Percentiles rank a stretch among this genome's conserved stretches.
Conservation (phyloP, 192 early-diverging fungal species). For the Mortierella antarctica region DNA sequence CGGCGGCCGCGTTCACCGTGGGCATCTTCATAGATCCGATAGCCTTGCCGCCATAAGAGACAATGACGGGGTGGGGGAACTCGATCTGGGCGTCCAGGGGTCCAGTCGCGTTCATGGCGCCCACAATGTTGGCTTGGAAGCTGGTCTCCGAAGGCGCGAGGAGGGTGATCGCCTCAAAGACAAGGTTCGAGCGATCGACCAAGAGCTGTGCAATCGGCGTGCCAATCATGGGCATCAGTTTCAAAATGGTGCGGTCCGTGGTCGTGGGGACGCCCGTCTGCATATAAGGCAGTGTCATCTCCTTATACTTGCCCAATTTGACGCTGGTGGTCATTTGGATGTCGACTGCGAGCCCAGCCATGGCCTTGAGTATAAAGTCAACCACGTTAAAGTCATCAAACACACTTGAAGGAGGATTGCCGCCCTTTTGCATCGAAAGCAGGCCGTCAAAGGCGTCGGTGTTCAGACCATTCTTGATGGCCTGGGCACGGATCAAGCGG, state of each 20-base stretch:
- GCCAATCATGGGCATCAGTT: constrained; percentile 59
- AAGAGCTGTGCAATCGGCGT: constrained; percentile 61
- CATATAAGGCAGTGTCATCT: constrained; percentile 34
- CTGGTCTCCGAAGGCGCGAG: constrained; percentile 45
- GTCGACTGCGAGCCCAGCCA: constrained; percentile 53
- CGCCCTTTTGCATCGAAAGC: constrained; percentile 33
- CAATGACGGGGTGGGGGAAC: constrained; percentile 55
- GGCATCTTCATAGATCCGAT: constrained; percentile 57
- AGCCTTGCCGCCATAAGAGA: constrained; percentile 50
- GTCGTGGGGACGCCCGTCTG: constrained; percentile 54
- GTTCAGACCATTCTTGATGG: constrained; percentile 44
- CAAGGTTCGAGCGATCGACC: constrained; percentile 40
- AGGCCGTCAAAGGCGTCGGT: constrained; percentile 54
- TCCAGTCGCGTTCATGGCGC: constrained; percentile 7
- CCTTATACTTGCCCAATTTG: constrained; percentile 57
- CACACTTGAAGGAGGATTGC: constrained; percentile 25
- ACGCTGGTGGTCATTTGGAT: constrained; percentile 51
- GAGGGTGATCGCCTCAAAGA: constrained; percentile 51
- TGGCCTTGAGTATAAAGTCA: constrained; percentile 50
- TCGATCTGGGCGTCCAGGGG: constrained; percentile 59
- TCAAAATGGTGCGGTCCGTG: constrained; percentile 52
- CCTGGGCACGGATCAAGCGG: constrained; percentile 51
- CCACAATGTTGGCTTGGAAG: constrained; percentile 50
- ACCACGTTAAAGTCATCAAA: constrained; percentile 57
- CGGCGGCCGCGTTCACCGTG: constrained; percentile 41